Base-by-base conservation (phyloP, 805 yeast species). In the Aciculoconidium aculeatum region DNA sequence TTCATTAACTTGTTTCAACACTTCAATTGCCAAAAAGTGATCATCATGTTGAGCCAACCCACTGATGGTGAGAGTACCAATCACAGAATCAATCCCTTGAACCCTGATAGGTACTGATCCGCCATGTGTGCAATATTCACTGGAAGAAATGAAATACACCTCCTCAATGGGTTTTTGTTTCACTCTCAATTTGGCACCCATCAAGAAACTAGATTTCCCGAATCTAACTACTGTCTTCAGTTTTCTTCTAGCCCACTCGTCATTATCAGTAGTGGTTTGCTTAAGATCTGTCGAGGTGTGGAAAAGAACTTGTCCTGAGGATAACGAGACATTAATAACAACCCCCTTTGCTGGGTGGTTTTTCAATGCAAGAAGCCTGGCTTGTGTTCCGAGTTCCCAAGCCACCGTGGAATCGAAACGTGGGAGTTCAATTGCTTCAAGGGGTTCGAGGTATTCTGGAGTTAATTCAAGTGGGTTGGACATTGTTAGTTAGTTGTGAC, bases 41-140 rank as follows among this genome's bases (percentile, higher is more conserved):
- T 75, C 81, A 37, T 73, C 65, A 17, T 64, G 63, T 39, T 73
- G 77, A 11, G 67, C 63, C 46, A 75, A 59, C 0, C 81, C 81
- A 47, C 77, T 70, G 23, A 73, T 56, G 3, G 78, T 70, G 24
- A 75, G 51, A 1, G 72, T 63, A 6, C 70, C 80, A 12, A 69
- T 46, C 9, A 67, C 54, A 10, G 47, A 42, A 27, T 53, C 65
- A 23, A 53, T 46, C 15, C 54, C 53, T 13, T 47, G 45, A 11
- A 68, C 40, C 34, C 58, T 59, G 17, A 74, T 51, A 7, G 79
- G 78, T 28, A 74, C 63, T 18, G 70, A 65, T 31, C 81, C 81
- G 14, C 81, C 81, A 39, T 71, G 76, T 17, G 60, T 49, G 7
- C 76, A 75, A 40, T 61, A 73, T 8, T 67, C 72, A 11, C 40